phyloP scores from a whole-genome alignment of 2,329 filamentous ascomycete species.

The Fusarium sp. region DNA sequence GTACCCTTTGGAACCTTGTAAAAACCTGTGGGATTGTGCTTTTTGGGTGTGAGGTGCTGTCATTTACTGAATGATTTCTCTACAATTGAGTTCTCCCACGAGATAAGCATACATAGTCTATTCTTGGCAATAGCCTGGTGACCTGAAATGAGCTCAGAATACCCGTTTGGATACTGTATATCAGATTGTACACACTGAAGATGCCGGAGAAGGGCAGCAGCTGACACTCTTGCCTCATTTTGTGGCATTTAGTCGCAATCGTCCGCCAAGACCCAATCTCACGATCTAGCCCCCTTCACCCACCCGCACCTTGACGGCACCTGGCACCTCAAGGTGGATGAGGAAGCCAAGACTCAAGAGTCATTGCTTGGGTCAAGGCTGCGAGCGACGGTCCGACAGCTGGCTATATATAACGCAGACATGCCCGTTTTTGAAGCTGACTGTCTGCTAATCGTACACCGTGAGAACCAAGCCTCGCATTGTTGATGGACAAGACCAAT shows the following conservation, averaged over 20 bases:
- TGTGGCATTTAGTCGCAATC: slow-evolving; percentile 36
- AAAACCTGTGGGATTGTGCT: no score
- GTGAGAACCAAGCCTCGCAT: neutral
- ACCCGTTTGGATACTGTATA: neutral
- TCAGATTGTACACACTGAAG: neutral
- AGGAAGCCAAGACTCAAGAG: slow-evolving; percentile 18
- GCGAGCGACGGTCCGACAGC: slow-evolving; percentile 24
- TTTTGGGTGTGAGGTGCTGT: neutral
- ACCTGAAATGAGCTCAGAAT: neutral
- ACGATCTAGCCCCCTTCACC: slow-evolving; percentile 23
- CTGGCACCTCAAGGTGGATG: slow-evolving; percentile 4
- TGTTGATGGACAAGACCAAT: neutral
- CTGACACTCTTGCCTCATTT: slow-evolving; percentile 32
- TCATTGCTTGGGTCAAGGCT: neutral
- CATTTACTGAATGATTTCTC: neutral
- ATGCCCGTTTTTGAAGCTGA: neutral
- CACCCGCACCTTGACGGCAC: slow-evolving; percentile 2
- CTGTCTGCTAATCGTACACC: neutral
- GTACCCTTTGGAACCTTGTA: neutral
- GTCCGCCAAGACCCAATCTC: slow-evolving; percentile 28
- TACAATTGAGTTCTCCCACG: neutral
- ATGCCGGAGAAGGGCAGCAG: neutral
- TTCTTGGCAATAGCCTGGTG: neutral
- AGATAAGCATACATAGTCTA: neutral
- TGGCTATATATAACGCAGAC: neutral